Base-by-base conservation (phyloP, 495 filamentous ascomycete species). In the Parachaetomium inaequale region DNA sequence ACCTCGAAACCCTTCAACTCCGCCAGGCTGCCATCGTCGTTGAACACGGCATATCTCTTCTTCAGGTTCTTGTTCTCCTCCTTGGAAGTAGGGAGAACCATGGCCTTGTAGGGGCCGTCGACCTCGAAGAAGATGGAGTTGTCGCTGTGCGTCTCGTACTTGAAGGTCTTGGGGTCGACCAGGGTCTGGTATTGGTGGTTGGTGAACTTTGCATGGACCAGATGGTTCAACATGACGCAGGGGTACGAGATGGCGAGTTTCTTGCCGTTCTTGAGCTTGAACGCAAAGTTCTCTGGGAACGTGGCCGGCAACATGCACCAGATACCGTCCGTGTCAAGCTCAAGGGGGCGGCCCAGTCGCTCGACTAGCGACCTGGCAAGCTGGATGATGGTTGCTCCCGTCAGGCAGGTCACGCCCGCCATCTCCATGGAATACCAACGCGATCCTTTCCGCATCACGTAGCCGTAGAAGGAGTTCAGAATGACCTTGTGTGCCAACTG, bases 111-210 rank as follows among this genome's bases (percentile, higher is more conserved):
- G 0, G 94, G 94, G 4, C 94, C 94, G 69, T 99, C 94, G 29
- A 99, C 94, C 74, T 99, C 94, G 75, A 99, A 99, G 78, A 99
- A 98, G 70, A 99, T 99, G 26, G 93, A 91, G 75, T 99, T 99
- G 68, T 99, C 94, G 72, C 93, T 97, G 68, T 93, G 87, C 0
- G 93, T 98, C 68, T 95, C 88, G 70, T 99, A 99, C 67, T 85
- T 88, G 82, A 91, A 92, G 0, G 85, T 88, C 36, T 81, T 78
- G 3, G 85, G 85, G 67, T 98, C 92, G 1, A 86, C 81, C 23
- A 99, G 79, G 0, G 90, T 90, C 73, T 98, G 92, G 70, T 99
- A 99, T 65, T 98, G 95, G 68, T 96, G 85, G 68, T 99, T 99
- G 11, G 94, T 99, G 74, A 97, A 99, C 65, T 86, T 88, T 26